These are phyloP conservation scores for Fusarium humuli DNA, from an alignment of 2,329 filamentous ascomycete species.

Conservation along the genomic window DNA sequence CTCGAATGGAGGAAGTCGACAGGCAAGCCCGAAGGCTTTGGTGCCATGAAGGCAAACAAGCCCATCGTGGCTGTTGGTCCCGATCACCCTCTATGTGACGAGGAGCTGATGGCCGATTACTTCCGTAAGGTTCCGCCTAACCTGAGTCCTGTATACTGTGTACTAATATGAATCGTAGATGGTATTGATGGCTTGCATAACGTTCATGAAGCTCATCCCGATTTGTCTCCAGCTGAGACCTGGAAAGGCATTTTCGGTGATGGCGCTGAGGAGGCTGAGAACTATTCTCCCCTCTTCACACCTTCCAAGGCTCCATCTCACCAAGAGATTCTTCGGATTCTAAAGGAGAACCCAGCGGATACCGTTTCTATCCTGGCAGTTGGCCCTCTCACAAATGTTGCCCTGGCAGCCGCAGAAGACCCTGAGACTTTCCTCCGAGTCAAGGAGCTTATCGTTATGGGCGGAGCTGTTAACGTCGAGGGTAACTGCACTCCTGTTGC, in stretches of 20 bases:
- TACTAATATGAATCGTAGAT: constrained; percentile 62
- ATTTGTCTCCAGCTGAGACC: constrained; percentile 78
- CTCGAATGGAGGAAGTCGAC: constrained; percentile 81
- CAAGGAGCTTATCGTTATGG: constrained; percentile 96
- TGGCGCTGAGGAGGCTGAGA: constrained; percentile 54
- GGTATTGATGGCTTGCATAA: constrained; percentile 81
- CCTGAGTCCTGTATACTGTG: not conserved
- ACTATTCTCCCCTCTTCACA: constrained; percentile 73
- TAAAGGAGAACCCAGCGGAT: constrained; percentile 82
- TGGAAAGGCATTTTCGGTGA: constrained; percentile 75
- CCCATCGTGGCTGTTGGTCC: constrained; percentile 90
- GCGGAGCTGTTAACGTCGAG: constrained; percentile 80
- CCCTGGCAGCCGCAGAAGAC: constrained; percentile 87
- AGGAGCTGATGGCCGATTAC: constrained; percentile 82
- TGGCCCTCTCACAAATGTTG: constrained; percentile 93
- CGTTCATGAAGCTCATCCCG: constrained; percentile 78
- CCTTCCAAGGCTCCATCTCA: constrained; percentile 80
- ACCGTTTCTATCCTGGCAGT: constrained; percentile 92
- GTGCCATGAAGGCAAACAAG: constrained; percentile 76
- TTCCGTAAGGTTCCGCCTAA: constrained; percentile 74
- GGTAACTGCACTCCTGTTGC: constrained; percentile 89
- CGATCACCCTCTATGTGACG: constrained; percentile 85
- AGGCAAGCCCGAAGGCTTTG: constrained; percentile 77
- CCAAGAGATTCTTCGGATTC: constrained; percentile 87
- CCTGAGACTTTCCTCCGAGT: constrained; percentile 88